Evolutionary conservation across 1,284 basidiomycete genomes (phyloP), one percentile per base, ranked within the genome.

Genomic region (Leccinum subfulvum): DNA sequence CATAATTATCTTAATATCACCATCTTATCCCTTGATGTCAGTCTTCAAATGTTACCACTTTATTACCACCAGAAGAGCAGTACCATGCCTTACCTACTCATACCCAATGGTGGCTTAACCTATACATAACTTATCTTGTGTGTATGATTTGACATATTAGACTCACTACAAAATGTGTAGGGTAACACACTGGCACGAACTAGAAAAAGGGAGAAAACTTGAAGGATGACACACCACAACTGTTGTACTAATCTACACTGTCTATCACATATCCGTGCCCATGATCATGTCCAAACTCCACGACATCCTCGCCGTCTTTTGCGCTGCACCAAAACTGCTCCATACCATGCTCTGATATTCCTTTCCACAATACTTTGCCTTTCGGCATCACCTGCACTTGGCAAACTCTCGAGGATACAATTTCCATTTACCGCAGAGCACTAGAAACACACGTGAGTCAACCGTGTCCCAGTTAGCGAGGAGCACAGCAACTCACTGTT

Each of bases 311-410:
- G 3, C 82, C 86, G 49, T 92, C 90, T 69, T 87, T 89, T 13
- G 84, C 88, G 65, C 84, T 88, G 70, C 90, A 92, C 90, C 90
- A 92, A 72, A 92, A 98, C 59, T 96, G 84, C 91, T 92, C 97
- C 96, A 99, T 2, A 95, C 96, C 41, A 91, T 94, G 71, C 92
- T 95, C 80, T 99, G 97, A 76, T 97, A 99, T 69, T 95, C 92
- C 77, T 98, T 98, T 60, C 93, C 94, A 75, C 97, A 99, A 76
- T 99, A 99, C 77, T 99, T 99, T 10, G 97, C 97, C 78, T 98
- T 98, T 68, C 96, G 80, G 79, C 97, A 99, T 65, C 96, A 81
- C 60, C 97, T 79, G 73, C 97, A 99, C 75, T 99, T 99, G 18
- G 97, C 96, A 78, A 99, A 99, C 77, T 99, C 95, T 37, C 96